These are phyloP conservation scores for Penicillium rolfsii DNA, from an alignment of 2,329 filamentous ascomycete genomes.

Conservation along the genomic window DNA sequence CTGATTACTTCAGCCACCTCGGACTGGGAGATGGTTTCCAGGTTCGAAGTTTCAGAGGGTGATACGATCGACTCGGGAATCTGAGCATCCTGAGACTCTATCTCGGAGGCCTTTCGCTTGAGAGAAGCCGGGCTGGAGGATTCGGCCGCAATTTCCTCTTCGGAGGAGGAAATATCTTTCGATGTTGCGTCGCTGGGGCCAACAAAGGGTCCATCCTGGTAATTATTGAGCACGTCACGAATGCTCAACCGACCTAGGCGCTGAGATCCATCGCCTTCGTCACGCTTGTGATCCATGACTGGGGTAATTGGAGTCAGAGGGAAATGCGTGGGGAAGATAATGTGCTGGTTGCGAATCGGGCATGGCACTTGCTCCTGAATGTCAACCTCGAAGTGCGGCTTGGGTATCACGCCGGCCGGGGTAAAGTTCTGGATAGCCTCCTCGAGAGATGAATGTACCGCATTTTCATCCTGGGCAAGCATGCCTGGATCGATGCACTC, in stretches of 20 bases:
- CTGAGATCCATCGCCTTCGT: constrained; percentile 29
- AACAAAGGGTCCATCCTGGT: constrained; percentile 20
- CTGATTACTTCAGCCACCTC: constrained; percentile 17
- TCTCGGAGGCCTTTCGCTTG: constrained; percentile 40
- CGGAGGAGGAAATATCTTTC: background rate
- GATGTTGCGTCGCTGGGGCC: background rate
- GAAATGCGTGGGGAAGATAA: background rate
- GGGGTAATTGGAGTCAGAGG: constrained; percentile 4
- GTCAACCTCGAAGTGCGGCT: background rate
- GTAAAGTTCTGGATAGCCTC: background rate
- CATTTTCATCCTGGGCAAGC: background rate
- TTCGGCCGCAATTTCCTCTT: background rate
- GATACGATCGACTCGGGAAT: constrained; percentile 19
- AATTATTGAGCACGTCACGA: constrained; percentile 15
- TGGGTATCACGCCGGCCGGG: background rate
- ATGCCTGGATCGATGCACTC: constrained; percentile 11
- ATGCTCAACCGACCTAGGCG: constrained; percentile 7
- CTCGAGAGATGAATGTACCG: background rate
- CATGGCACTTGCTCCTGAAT: background rate
- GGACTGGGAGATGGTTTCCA: constrained; percentile 13
- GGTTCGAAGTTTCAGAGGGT: constrained; percentile 20
- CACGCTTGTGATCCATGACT: background rate
- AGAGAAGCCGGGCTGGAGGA: constrained; percentile 5
- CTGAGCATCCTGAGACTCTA: constrained; percentile 36
- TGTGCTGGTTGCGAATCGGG: background rate